Evolutionary conservation across 2,329 filamentous ascomycete species (phyloP), one percentile per base, ranked within the genome.

Genomic region (Onygenales sp.): DNA sequence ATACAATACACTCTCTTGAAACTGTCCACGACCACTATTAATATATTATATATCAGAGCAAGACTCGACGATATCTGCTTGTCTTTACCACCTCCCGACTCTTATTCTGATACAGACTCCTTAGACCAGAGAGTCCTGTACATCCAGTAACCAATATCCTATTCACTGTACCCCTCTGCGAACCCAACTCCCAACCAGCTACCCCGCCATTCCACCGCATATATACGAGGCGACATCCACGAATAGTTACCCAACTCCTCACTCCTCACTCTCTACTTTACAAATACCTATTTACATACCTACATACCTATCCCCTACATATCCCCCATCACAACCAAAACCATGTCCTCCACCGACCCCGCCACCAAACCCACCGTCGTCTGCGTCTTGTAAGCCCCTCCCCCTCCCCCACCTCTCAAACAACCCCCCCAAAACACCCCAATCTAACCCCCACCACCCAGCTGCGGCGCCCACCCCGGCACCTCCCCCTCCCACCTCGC

Each of bases 381-480:
- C 67, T 95, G 89, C 69, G 92, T 97, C 61, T 97, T 95, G 81
- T 84, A 75, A 38, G 38, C 48, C 31, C n/a, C 8, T 49, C 27
- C 31, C 53, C 39, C 27, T 33, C 39, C 39, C 42, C 44, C 50
- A 41, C 55, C 57, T 54, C 57, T 54, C 54, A 47, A 17, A 27
- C 33, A n/a, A 39, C 21, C 31, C 52, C 36, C 38, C 55, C 45
- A 17, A 17, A 17, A 17, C 17, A 17, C 17, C 17, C 47, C 60
- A 59, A 56, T 63, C 59, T 41, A 60, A 49, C n/a, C 31, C 38
- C 33, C 13, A 38, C 38, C 61, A 39, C 13, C 17, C 36, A 85
- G 82, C 80, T 97, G 93, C 75, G 93, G 92, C 66, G 83, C 93
- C 51, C 85, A 82, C 7, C 70, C 79, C 13, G 93, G 93, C 49